These are phyloP conservation scores for Diaporthe citri DNA, from an alignment of 2,329 filamentous ascomycete genomes.

Conservation along the genomic window DNA sequence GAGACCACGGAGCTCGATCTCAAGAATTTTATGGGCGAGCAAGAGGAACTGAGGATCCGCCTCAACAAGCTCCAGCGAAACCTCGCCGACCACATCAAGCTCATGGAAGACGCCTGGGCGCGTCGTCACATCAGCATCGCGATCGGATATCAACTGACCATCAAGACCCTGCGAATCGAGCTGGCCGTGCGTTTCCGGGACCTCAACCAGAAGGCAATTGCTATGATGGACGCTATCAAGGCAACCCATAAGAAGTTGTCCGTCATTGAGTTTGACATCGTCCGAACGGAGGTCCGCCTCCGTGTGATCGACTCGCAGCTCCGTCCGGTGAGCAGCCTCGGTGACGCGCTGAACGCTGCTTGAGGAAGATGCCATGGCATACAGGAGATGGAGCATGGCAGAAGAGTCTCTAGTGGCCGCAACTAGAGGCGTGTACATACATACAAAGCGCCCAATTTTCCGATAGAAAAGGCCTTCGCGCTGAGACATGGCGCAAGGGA, in stretches of 20 bases:
- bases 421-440: background rate
- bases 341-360: background rate
- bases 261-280: background rate
- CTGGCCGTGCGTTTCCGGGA: background rate
- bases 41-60: background rate
- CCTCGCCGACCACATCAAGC: background rate
- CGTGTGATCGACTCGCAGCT: background rate
- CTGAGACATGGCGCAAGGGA: no score
- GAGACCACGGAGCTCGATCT: background rate
- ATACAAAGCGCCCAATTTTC: background rate
- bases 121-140: background rate
- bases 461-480: background rate
- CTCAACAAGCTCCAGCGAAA: background rate
- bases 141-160: background rate
- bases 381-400: no score
- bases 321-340: background rate
- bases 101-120: background rate
- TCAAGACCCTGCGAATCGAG: background rate
- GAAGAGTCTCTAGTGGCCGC: background rate
- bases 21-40: background rate
- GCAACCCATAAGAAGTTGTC: background rate
- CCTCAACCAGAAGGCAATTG: background rate
- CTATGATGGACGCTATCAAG: background rate
- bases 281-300: background rate
- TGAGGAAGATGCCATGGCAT: fast-evolving